phyloP scores from a whole-genome alignment of 1,284 basidiomycete species.

The Cryptococcus sp. region DNA sequence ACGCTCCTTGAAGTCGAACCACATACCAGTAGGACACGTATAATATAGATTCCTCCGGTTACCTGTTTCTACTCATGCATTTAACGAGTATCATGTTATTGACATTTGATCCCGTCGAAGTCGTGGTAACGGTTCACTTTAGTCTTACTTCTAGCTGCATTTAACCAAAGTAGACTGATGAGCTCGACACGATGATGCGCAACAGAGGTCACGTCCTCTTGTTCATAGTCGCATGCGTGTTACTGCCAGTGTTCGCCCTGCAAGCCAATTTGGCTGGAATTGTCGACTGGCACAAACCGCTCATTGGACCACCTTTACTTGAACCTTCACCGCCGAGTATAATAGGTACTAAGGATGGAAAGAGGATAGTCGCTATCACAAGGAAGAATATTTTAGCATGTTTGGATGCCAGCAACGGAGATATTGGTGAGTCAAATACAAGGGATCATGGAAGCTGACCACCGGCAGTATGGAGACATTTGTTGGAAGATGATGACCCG shows the following conservation, averaged over 20 bases:
- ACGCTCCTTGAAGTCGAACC: too few relatives aligned
- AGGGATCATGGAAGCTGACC: not conserved
- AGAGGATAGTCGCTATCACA: constrained; percentile 58
- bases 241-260: constrained; percentile 21
- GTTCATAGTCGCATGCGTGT: too few relatives aligned
- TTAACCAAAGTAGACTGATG: too few relatives aligned
- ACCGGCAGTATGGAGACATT: constrained; percentile 70
- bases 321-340: constrained; percentile 41
- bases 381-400: constrained; percentile 73
- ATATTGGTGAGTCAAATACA: constrained; percentile 58
- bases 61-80: too few relatives aligned
- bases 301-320: constrained; percentile 64
- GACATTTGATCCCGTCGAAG: too few relatives aligned
- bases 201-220: too few relatives aligned
- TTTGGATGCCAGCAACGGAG: constrained; percentile 65
- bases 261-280: constrained; percentile 58
- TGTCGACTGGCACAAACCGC: constrained; percentile 76
- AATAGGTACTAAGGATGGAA: constrained; percentile 14
- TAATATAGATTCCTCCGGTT: too few relatives aligned
- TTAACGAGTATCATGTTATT: too few relatives aligned
- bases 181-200: too few relatives aligned
- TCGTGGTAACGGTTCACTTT: too few relatives aligned
- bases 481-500: constrained; percentile 62
- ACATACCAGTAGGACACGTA: too few relatives aligned
- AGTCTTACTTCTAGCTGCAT: too few relatives aligned